phyloP scores from a whole-genome alignment of 495 filamentous ascomycete genomes.

The Daldinia vernicosa region DNA sequence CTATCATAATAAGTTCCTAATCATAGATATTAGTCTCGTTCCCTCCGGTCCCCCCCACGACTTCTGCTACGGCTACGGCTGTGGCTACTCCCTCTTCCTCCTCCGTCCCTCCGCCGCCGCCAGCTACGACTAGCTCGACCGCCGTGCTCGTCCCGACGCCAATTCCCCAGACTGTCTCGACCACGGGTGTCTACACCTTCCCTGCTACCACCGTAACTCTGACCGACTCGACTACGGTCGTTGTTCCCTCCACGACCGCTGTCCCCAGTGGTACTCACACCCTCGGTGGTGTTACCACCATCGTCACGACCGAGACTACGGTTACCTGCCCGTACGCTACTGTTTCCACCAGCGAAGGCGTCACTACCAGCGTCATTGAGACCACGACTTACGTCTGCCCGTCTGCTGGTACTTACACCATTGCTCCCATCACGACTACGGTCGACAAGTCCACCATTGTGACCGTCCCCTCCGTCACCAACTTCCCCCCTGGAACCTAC shows the following conservation, averaged over 20 bases:
- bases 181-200: constrained; percentile 81
- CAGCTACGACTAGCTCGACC: constrained; percentile 34
- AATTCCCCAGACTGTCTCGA: constrained; percentile 71
- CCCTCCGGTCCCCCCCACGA: constrained; percentile 51
- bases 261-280: constrained; percentile 74
- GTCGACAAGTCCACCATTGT: constrained; percentile 62
- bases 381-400: constrained; percentile 83
- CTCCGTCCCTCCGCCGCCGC: not conserved
- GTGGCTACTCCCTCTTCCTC: constrained; percentile 3
- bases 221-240: constrained; percentile 70
- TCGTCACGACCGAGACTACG: constrained; percentile 74
- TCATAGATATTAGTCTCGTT: constrained; percentile 45
- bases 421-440: constrained; percentile 74
- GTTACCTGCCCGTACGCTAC: constrained; percentile 79
- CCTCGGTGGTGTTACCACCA: constrained; percentile 78
- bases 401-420: constrained; percentile 80
- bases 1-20: not conserved
- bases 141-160: constrained; percentile 68
- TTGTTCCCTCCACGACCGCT: constrained; percentile 68
- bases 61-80: constrained; percentile 44
- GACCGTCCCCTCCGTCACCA: constrained; percentile 72
- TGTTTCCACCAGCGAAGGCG: constrained; percentile 66
- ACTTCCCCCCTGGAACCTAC: constrained; percentile 76
- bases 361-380: constrained; percentile 74
- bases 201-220: constrained; percentile 78